Percentiles rank a stretch among this genome's conserved stretches.
Evolutionary conservation across 192 early-diverging fungal species (phyloP).

Genomic region (Coemansia sp.): DNA sequence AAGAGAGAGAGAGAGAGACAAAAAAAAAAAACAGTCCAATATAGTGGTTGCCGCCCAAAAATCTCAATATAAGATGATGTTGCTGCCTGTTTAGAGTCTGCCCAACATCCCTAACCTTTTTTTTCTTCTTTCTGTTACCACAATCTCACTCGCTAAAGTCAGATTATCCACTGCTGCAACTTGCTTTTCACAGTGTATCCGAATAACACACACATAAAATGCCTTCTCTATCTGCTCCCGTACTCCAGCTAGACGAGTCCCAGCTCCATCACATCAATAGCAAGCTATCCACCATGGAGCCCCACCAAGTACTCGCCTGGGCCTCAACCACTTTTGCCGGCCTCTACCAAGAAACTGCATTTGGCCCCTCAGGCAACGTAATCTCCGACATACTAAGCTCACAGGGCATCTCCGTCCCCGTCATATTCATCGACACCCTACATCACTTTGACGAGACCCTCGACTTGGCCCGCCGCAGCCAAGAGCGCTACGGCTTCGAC

Average conservation of each 20-base stretch:
- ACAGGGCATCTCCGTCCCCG: constrained; percentile 61
- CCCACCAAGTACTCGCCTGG: constrained; percentile 86
- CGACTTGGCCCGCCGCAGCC: constrained; percentile 68
- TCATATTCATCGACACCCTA: constrained; percentile 94
- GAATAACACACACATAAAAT: constrained; percentile 12
- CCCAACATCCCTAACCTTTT: background rate
- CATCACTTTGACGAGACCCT: constrained; percentile 95
- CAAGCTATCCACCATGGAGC: constrained; percentile 66
- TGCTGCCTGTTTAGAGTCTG: background rate
- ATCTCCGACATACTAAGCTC: constrained; percentile 84
- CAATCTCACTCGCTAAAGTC: background rate
- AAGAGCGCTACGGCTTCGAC: constrained; percentile 68
- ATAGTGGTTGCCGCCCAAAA: too few relatives aligned
- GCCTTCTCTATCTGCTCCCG: constrained; percentile 40
- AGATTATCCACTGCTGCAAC: background rate
- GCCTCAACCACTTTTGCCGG: constrained; percentile 75
- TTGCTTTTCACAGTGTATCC: background rate
- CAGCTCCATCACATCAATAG: constrained; percentile 75
- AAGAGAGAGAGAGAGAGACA: background rate
- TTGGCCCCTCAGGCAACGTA: constrained; percentile 89
- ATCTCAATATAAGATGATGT: too few relatives aligned
- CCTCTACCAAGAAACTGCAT: constrained; percentile 92
- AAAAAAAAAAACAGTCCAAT: too few relatives aligned
- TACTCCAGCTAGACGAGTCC: constrained; percentile 46
- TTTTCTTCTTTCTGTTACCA: background rate